Evolutionary conservation across 768 basidiomycete genomes (phyloP).

Genomic region (Lactarius evosmus): DNA sequence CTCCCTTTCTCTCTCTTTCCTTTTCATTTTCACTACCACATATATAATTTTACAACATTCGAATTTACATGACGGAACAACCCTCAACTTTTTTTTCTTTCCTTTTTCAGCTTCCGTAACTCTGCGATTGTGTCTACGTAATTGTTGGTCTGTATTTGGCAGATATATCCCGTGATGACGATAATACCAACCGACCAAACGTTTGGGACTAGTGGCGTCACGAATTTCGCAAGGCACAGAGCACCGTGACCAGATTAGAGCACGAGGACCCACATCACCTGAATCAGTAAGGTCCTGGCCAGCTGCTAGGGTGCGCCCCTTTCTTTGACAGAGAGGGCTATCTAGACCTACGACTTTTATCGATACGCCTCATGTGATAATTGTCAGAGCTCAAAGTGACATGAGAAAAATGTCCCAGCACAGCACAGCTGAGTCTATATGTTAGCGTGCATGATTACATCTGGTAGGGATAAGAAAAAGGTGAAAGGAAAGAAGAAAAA

Average conservation of each 20-base stretch:
- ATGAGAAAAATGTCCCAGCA: background rate
- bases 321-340: background rate
- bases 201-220: background rate
- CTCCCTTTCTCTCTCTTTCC: background rate
- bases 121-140: conserved; percentile 2
- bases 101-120: background rate
- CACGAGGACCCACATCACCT: background rate
- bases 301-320: background rate
- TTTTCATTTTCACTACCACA: background rate
- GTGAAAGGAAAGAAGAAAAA: background rate
- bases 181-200: conserved; percentile 1
- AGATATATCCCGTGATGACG: conserved; percentile 15
- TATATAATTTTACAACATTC: conserved; percentile 11
- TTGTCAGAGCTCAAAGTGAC: background rate
- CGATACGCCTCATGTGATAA: background rate
- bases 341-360: background rate
- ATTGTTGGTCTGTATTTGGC: conserved; percentile 15
- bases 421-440: conserved; percentile 10
- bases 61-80: conserved; percentile 17
- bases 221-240: background rate
- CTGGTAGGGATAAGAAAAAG: background rate
- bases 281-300: background rate
- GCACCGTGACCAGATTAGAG: too few relatives aligned
- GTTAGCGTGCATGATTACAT: conserved; percentile 19
- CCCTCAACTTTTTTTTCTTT: background rate